A percentile compares a stretch with the other conserved stretches of the same genome.
These are phyloP conservation scores for Ceriops tagal DNA, from an alignment of 345 rosid species.

Conservation along the genomic window DNA sequence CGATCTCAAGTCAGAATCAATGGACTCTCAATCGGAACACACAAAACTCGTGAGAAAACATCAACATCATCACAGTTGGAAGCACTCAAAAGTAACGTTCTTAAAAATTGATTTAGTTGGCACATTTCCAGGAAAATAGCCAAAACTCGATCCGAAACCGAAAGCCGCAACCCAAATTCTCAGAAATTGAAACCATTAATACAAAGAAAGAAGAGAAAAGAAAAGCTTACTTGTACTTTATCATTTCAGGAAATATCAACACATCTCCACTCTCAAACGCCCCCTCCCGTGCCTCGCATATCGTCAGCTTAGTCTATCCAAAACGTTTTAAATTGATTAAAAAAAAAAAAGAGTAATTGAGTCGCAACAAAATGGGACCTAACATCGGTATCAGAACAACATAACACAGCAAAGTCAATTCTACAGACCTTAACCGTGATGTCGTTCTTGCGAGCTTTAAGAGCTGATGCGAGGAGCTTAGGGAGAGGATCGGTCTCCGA, in stretches of 20 bases:
- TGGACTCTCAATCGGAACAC: too few species aligned
- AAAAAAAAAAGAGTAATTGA: not conserved
- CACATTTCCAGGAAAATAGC: not conserved
- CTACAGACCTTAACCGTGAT: slow-evolving; percentile 50
- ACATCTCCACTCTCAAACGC: slow-evolving; percentile 71
- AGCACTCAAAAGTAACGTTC: too few species aligned
- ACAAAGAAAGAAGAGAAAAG: not conserved
- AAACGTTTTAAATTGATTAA: not conserved
- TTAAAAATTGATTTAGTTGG: not conserved
- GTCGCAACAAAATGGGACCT: not conserved
- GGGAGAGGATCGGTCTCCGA: slow-evolving; percentile 57
- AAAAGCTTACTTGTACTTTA: slow-evolving; percentile 69
- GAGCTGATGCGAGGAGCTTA: slow-evolving; percentile 53
- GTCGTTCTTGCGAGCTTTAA: slow-evolving; percentile 62
- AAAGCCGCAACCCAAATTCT: not conserved
- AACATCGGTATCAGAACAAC: slow-evolving; percentile 3
- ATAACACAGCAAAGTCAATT: not conserved
- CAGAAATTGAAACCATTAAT: not conserved
- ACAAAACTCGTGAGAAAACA: too few species aligned
- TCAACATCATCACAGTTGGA: too few species aligned
- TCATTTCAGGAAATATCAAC: slow-evolving; percentile 87
- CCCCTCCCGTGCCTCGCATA: slow-evolving; percentile 60
- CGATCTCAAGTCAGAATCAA: too few species aligned
- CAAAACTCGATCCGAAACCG: not conserved
- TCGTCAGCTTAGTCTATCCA: slow-evolving; percentile 59